phyloP scores from a whole-genome alignment of 306 rosid species.

The Glycyrrhiza uralensis region DNA sequence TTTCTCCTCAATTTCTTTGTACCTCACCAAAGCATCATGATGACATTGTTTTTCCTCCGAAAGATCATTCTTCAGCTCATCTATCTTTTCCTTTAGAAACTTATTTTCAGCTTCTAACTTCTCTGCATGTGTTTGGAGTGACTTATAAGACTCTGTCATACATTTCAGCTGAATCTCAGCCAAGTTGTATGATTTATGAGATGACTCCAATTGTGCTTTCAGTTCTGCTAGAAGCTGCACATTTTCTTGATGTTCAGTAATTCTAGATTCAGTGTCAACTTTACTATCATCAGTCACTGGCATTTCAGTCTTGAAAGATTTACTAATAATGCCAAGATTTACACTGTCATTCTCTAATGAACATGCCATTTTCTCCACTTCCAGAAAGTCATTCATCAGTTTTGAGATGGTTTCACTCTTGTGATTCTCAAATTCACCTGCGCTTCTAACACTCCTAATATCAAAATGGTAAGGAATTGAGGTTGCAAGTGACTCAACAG shows the following conservation, averaged over 20 bases:
- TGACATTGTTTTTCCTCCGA: constrained; percentile 56
- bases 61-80: constrained; percentile 60
- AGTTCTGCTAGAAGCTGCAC: constrained; percentile 66
- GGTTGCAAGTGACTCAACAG: constrained; percentile 56
- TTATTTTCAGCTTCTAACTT: constrained; percentile 69
- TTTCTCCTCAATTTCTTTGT: constrained; percentile 64
- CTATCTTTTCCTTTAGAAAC: constrained; percentile 49
- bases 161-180: constrained; percentile 88
- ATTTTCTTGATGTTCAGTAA: constrained; percentile 36
- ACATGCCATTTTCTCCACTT: constrained; percentile 90
- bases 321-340: not conserved
- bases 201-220: constrained; percentile 58
- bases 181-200: constrained; percentile 57
- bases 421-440: constrained; percentile 44
- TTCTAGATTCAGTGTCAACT: constrained; percentile 6
- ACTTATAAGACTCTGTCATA: constrained; percentile 85
- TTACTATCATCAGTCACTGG: not conserved
- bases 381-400: constrained; percentile 92
- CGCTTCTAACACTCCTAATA: constrained; percentile 39
- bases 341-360: constrained; percentile 52
- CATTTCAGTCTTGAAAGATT: constrained; percentile 9
- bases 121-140: constrained; percentile 61
- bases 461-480: constrained; percentile 52
- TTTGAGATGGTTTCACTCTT: constrained; percentile 54
- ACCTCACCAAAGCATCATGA: constrained; percentile 57